Percentiles rank a stretch among this genome's conserved stretches.
Evolutionary conservation across 306 rosid genomes (phyloP).

Genomic region (Crotalaria pallida): DNA sequence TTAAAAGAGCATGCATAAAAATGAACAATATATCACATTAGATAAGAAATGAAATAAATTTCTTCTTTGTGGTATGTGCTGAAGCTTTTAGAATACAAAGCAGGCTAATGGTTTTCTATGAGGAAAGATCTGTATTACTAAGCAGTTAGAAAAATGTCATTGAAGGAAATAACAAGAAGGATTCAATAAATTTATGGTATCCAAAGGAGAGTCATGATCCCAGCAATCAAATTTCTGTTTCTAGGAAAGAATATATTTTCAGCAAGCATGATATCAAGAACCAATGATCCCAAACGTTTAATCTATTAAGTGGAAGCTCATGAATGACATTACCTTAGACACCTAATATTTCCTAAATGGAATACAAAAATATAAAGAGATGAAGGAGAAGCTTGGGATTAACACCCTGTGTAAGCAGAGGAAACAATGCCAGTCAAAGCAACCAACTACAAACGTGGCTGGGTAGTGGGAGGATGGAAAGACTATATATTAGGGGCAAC

Average conservation of each 20-base stretch:
- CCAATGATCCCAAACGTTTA: neutral
- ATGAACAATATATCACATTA: neutral
- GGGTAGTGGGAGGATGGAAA: neutral
- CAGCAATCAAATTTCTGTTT: neutral
- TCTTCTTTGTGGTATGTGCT: neutral
- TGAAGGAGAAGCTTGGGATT: neutral
- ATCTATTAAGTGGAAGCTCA: neutral
- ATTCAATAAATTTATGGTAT: neutral
- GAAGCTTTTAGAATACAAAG: conserved; percentile 19
- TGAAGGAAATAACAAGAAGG: neutral
- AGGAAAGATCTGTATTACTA: neutral
- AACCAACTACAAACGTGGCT: neutral
- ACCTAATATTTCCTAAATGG: neutral
- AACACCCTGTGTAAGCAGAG: neutral
- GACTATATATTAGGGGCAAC: neutral
- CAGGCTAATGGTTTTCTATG: conserved; percentile 1
- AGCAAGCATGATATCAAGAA: neutral
- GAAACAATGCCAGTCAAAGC: neutral
- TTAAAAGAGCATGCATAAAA: neutral
- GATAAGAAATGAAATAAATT: neutral
- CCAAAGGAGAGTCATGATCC: neutral
- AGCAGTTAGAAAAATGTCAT: neutral
- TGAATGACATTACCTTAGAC: neutral
- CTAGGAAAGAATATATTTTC: neutral
- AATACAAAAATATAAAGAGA: neutral